A percentile compares a stretch with the other conserved stretches of the same genome.
Evolutionary conservation across 2,329 filamentous ascomycete species (phyloP).

Genomic region (Dothideomycetes sp.): DNA sequence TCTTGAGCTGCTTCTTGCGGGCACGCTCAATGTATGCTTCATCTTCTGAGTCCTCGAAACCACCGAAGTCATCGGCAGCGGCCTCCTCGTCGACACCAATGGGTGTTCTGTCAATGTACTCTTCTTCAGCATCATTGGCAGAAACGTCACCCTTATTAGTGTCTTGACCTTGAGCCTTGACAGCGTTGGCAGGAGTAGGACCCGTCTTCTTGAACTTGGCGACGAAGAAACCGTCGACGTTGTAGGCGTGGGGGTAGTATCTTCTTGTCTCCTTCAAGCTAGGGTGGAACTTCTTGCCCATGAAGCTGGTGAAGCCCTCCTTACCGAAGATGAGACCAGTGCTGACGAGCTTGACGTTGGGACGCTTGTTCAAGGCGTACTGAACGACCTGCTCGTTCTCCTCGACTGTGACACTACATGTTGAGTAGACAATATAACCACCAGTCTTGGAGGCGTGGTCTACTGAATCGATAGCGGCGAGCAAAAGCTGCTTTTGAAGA

Average conservation of each 20-base stretch:
- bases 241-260: constrained; percentile 86
- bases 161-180: constrained; percentile 30
- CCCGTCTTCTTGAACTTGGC: constrained; percentile 93
- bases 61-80: constrained; percentile 37
- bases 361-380: constrained; percentile 82
- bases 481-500: constrained; percentile 84
- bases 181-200: constrained; percentile 57
- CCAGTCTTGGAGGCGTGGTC: constrained; percentile 88
- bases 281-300: constrained; percentile 84
- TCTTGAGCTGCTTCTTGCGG: constrained; percentile 33
- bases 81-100: constrained; percentile 38
- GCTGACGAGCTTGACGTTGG: constrained; percentile 88
- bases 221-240: constrained; percentile 97
- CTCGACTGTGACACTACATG: constrained; percentile 87
- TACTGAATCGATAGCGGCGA: constrained; percentile 89
- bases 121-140: constrained; percentile 22
- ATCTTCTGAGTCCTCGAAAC: constrained; percentile 44
- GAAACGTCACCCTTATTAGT: constrained; percentile 24
- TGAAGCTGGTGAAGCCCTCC: constrained; percentile 83
- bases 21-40: constrained; percentile 38
- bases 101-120: constrained; percentile 59
- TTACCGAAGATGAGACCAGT: constrained; percentile 84
- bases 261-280: constrained; percentile 73
- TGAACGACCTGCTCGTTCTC: constrained; percentile 92
- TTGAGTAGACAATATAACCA: constrained; percentile 93